These are phyloP conservation scores for Trichoderma afroharzianum DNA, from an alignment of 2,329 filamentous ascomycete species.

Conservation along the genomic window DNA sequence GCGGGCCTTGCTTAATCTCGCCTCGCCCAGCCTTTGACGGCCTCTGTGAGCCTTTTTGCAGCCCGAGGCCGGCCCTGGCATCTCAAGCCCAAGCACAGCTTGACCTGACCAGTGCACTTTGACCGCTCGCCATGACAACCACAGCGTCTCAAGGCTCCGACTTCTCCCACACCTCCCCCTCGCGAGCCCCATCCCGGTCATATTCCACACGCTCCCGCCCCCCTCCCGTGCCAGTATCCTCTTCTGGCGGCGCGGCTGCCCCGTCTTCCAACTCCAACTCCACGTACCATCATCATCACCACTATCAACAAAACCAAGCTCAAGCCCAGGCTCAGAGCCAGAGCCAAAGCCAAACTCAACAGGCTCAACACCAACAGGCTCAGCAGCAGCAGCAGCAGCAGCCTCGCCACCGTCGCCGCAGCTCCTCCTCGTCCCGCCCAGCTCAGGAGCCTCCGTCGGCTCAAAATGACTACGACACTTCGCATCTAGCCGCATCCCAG, in stretches of 20 bases:
- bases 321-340: background rate
- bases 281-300: slow-evolving; percentile 15
- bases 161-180: slow-evolving; percentile 24
- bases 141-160: slow-evolving; percentile 23
- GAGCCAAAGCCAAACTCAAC: background rate
- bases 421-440: slow-evolving; percentile 42
- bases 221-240: slow-evolving; percentile 20
- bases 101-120: background rate
- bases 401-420: slow-evolving; percentile 37
- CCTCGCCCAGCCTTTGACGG: slow-evolving; percentile 13
- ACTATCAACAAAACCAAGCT: slow-evolving; percentile 4
- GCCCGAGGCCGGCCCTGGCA: background rate
- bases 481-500: slow-evolving; percentile 59
- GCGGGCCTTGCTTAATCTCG: slow-evolving; percentile 11
- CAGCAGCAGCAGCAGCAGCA: slow-evolving; percentile 21
- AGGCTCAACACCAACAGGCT: slow-evolving; percentile 17
- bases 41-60: background rate
- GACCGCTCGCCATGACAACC: slow-evolving; percentile 30
- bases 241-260: slow-evolving; percentile 22
- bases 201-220: slow-evolving; percentile 35
- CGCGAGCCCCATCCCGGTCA: slow-evolving; percentile 32
- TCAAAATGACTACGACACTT: slow-evolving; percentile 71
- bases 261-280: slow-evolving; percentile 21
- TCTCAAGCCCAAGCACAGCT: background rate
- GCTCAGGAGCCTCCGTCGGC: slow-evolving; percentile 43